A percentile compares a stretch with the other conserved stretches of the same genome.
These are phyloP conservation scores for Scenedesmus sp. DNA, from an alignment of 163 green algal species.

Conservation along the genomic window DNA sequence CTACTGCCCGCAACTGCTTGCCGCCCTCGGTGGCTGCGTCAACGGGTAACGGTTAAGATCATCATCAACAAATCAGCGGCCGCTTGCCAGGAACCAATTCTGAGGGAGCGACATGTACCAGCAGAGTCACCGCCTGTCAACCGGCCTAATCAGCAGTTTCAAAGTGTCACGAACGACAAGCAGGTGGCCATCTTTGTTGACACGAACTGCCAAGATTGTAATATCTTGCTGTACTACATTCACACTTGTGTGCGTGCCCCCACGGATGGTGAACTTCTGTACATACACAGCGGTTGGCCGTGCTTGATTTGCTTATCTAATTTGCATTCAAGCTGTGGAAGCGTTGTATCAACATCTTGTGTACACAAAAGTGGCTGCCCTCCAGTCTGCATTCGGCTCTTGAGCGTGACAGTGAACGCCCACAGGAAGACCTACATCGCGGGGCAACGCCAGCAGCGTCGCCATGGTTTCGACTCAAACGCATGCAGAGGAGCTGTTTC, in stretches of 20 bases:
- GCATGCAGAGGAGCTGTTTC: not conserved
- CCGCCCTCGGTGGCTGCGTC: too few species aligned
- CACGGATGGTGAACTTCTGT: too few species aligned
- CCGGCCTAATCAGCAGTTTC: not conserved
- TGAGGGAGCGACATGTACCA: not conserved
- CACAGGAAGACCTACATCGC: not conserved
- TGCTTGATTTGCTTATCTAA: too few species aligned
- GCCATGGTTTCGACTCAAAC: not conserved
- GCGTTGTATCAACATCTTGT: not conserved
- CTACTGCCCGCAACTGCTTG: too few species aligned
- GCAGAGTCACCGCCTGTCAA: not conserved
- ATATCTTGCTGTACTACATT: not conserved
- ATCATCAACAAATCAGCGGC: too few species aligned
- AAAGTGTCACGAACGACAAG: not conserved
- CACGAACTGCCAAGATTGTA: not conserved
- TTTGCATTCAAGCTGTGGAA: not conserved
- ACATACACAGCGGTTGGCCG: too few species aligned
- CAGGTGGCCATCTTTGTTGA: not conserved
- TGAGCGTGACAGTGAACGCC: not conserved
- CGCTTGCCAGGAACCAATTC: too few species aligned
- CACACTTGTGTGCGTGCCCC: too few species aligned
- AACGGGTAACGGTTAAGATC: too few species aligned
- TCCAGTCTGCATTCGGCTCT: not conserved
- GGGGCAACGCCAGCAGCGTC: not conserved
- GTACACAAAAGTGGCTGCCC: not conserved